Evolutionary conservation across 75 land plant genomes (phyloP).

Genomic region (Cupressus sempervirens): DNA sequence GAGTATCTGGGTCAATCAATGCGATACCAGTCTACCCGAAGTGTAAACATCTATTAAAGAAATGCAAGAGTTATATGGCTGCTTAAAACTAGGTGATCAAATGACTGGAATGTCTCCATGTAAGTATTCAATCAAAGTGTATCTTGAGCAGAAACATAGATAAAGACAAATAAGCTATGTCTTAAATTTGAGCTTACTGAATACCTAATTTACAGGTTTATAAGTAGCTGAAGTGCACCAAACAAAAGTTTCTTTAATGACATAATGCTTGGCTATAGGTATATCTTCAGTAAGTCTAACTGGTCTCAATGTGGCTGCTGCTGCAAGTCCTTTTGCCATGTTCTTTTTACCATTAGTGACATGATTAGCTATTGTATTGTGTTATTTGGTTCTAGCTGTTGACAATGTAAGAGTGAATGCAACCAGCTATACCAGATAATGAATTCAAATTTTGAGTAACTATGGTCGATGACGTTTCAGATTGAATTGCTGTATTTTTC

Average conservation of each 20-base stretch:
- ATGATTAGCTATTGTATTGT: background rate
- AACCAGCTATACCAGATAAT: background rate
- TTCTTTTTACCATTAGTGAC: background rate
- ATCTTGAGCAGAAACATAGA: background rate
- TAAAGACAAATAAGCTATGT: background rate
- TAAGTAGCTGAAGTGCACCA: background rate
- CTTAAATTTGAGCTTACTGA: background rate
- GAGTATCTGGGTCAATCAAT: too few relatives aligned
- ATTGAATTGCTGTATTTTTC: background rate
- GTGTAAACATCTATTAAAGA: background rate
- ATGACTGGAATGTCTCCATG: background rate
- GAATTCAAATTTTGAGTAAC: background rate
- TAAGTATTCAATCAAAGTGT: background rate
- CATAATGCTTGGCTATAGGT: background rate
- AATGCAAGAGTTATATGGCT: background rate
- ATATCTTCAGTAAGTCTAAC: background rate
- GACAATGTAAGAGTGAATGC: background rate
- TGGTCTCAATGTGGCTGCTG: background rate
- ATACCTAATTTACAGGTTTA: background rate
- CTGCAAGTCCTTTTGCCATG: background rate
- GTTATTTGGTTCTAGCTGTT: background rate
- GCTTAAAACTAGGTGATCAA: background rate
- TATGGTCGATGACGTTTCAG: background rate
- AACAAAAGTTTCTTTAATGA: background rate
- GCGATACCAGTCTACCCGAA: too few relatives aligned